Percentiles rank a stretch among this genome's conserved stretches.
phyloP scores from a whole-genome alignment of 2,329 filamentous ascomycete species.

The Penicillium sclerotigenum region DNA sequence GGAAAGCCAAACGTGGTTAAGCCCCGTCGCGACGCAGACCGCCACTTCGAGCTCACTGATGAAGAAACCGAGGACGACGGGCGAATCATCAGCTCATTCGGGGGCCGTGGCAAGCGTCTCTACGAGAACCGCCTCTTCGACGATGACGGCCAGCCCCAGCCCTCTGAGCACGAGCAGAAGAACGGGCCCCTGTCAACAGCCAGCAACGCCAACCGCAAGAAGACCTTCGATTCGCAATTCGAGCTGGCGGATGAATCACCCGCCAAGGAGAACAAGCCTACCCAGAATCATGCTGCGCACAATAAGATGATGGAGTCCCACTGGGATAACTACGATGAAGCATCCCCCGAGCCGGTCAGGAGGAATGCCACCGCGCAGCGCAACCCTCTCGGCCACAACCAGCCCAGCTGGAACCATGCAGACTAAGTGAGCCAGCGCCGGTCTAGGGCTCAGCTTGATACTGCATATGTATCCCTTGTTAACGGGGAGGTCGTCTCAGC shows the following conservation, averaged over 20 bases:
- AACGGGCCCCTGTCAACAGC: constrained; percentile 59
- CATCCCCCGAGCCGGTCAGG: constrained; percentile 25
- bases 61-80: constrained; percentile 55
- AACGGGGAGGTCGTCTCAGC: not conserved
- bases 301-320: constrained; percentile 65
- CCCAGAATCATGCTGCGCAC: constrained; percentile 53
- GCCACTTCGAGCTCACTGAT: constrained; percentile 82
- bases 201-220: constrained; percentile 69
- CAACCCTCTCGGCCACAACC: constrained; percentile 29
- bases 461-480: not conserved
- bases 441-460: not conserved
- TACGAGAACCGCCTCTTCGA: constrained; percentile 76
- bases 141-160: constrained; percentile 58
- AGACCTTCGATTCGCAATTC: constrained; percentile 77
- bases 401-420: constrained; percentile 44
- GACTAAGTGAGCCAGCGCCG: constrained; percentile 19
- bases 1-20: constrained; percentile 60
- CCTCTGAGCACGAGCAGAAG: constrained; percentile 21
- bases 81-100: constrained; percentile 47
- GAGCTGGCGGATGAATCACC: constrained; percentile 61
- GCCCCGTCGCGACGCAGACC: constrained; percentile 72
- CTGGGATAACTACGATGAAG: constrained; percentile 46
- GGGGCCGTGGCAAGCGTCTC: constrained; percentile 67
- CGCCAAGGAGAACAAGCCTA: constrained; percentile 40
- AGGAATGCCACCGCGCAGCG: constrained; percentile 26